Conservation (phyloP, 345 rosid species). For the Firmiana major region DNA sequence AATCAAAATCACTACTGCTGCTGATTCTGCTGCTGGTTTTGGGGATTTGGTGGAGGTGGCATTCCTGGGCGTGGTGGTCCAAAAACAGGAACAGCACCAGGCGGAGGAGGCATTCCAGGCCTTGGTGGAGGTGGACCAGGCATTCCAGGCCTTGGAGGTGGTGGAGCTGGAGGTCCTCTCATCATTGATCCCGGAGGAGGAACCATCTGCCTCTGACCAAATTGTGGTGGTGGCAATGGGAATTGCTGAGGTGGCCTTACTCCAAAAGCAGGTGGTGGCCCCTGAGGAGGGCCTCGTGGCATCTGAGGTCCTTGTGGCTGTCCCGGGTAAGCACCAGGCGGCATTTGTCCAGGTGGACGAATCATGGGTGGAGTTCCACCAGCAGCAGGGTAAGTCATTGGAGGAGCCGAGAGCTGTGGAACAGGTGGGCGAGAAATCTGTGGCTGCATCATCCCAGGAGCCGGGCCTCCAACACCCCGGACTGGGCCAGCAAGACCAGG, state of each 20-base stretch:
- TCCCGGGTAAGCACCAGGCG: conserved; percentile 57
- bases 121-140: conserved; percentile 58
- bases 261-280: conserved; percentile 60
- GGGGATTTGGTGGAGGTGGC: conserved; percentile 76
- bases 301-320: conserved; percentile 55
- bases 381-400: conserved; percentile 45
- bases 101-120: conserved; percentile 96
- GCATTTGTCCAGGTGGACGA: conserved; percentile 78
- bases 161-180: conserved; percentile 86
- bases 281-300: conserved; percentile 40
- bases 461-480: conserved; percentile 95
- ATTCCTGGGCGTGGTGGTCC: conserved; percentile 90
- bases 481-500: conserved; percentile 96
- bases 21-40: conserved; percentile 59
- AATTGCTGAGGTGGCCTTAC: conserved; percentile 80
- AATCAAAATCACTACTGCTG: conserved; percentile 42
- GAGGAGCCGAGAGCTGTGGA: conserved; percentile 73
- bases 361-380: conserved; percentile 50
- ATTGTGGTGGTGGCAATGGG: conserved; percentile 55
- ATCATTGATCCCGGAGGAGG: conserved; percentile 79
- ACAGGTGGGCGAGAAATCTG: conserved; percentile 78
- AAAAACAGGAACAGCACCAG: conserved; percentile 54
- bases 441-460: conserved; percentile 98
- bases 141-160: conserved; percentile 79
- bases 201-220: conserved; percentile 62